A percentile compares a stretch with the other conserved stretches of the same genome.
Conservation (phyloP, 164 flowering plant species). For the Kalanchoe fedtschenkoi region DNA sequence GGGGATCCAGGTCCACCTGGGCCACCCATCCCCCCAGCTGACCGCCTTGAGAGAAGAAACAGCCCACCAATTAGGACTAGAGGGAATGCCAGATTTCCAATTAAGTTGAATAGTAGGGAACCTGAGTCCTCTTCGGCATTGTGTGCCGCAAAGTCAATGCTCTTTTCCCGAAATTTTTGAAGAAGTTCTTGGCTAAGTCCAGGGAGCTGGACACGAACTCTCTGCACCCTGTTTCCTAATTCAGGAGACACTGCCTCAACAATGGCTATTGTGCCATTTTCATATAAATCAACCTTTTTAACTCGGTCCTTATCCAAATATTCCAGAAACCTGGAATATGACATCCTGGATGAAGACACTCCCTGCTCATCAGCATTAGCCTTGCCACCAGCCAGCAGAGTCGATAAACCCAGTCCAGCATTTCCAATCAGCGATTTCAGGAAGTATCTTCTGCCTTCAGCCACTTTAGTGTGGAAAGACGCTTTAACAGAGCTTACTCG, state of each 20-base stretch:
- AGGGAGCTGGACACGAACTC: conserved; percentile 88
- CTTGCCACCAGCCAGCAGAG: conserved; percentile 45
- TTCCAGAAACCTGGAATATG: conserved; percentile 87
- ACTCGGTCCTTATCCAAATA: conserved; percentile 79
- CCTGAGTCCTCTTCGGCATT: conserved; percentile 87
- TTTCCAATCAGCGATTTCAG: conserved; percentile 67
- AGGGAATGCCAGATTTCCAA: conserved; percentile 82
- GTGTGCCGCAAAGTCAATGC: conserved; percentile 93
- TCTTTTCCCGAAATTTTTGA: conserved; percentile 87
- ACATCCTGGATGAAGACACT: conserved; percentile 90
- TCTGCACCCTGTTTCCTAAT: conserved; percentile 74
- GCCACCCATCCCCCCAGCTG: conserved; percentile 84
- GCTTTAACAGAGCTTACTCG: conserved; percentile 39
- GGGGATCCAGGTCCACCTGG: conserved; percentile 96
- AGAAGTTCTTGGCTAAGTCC: conserved; percentile 89
- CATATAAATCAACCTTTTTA: conserved; percentile 74
- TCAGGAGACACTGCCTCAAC: conserved; percentile 91
- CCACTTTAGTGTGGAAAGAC: conserved; percentile 38
- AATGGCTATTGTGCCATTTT: conserved; percentile 92
- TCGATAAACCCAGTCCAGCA: conserved; percentile 50
- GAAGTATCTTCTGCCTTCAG: conserved; percentile 66
- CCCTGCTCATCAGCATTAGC: conserved; percentile 92
- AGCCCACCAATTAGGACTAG: conserved; percentile 73
- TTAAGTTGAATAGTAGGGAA: conserved; percentile 57
- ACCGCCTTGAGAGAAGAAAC: conserved; percentile 82